Evolutionary conservation across 2,329 filamentous ascomycete species (phyloP).

Genomic region (Aspergillus sp.): DNA sequence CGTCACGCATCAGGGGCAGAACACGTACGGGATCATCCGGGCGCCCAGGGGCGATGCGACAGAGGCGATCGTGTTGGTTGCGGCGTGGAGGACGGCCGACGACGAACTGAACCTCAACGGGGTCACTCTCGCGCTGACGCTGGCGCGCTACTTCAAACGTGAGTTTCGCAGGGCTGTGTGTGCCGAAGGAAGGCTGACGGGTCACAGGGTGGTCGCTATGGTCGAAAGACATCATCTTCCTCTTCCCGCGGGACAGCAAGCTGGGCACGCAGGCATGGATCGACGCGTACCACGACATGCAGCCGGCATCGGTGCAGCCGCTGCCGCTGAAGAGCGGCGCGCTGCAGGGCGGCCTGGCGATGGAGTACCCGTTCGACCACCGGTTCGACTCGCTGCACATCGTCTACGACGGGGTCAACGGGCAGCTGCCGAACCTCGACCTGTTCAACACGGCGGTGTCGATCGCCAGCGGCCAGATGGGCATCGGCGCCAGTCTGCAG

Average conservation of each 20-base stretch:
- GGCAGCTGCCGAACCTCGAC: slow-evolving; percentile 91
- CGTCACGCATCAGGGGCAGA: slow-evolving; percentile 72
- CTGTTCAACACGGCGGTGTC: slow-evolving; percentile 90
- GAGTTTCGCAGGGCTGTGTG: slow-evolving; percentile 18
- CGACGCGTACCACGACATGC: slow-evolving; percentile 92
- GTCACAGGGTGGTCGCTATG: slow-evolving; percentile 81
- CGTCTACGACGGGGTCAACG: slow-evolving; percentile 92
- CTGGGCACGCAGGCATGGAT: slow-evolving; percentile 95
- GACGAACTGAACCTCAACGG: slow-evolving; percentile 80
- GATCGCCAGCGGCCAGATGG: slow-evolving; percentile 89
- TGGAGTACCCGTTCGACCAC: slow-evolving; percentile 85
- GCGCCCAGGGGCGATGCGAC: slow-evolving; percentile 94
- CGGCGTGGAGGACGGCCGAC: slow-evolving; percentile 80
- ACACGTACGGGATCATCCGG: slow-evolving; percentile 89
- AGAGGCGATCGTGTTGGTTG: slow-evolving; percentile 90
- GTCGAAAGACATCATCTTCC: slow-evolving; percentile 96
- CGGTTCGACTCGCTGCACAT: slow-evolving; percentile 86
- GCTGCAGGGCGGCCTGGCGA: slow-evolving; percentile 85
- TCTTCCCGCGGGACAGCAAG: slow-evolving; percentile 84
- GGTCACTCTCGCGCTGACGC: slow-evolving; percentile 77
- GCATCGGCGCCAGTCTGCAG: slow-evolving; percentile 78
- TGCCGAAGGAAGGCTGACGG: slow-evolving; percentile 12
- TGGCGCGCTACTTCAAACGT: slow-evolving; percentile 93
- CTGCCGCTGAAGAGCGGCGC: slow-evolving; percentile 89
- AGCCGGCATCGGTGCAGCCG: slow-evolving; percentile 67